A percentile compares a stretch with the other conserved stretches of the same genome.
phyloP scores from a whole-genome alignment of 176 grass and related monocot genomes.

The Bromus sterilis region DNA sequence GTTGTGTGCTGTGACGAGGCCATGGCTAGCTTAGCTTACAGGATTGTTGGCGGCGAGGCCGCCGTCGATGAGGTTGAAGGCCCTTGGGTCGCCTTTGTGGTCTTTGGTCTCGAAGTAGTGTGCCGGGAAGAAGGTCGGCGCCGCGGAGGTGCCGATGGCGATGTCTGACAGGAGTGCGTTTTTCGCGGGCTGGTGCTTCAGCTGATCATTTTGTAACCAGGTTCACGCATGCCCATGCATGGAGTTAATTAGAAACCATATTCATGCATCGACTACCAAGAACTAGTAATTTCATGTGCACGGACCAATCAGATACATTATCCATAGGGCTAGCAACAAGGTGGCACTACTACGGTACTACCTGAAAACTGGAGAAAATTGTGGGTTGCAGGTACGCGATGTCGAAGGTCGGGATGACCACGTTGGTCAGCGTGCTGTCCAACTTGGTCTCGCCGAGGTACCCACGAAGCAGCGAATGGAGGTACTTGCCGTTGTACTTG shows the following conservation, averaged over 20 bases:
- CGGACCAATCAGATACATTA: not conserved
- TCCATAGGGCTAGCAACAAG: too few relatives aligned
- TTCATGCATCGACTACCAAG: too few relatives aligned
- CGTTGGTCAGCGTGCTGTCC: conserved; percentile 33
- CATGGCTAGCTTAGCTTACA: conserved; percentile 18
- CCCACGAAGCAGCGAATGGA: conserved; percentile 31
- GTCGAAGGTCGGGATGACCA: conserved; percentile 68
- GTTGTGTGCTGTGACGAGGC: not conserved
- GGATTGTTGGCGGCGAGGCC: conserved; percentile 79
- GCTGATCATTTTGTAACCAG: conserved; percentile 4
- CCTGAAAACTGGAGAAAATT: conserved; percentile 74
- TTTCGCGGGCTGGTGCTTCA: conserved; percentile 28
- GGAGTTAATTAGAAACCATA: conserved; percentile 4
- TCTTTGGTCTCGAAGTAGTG: conserved; percentile 55
- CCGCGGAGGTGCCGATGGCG: conserved; percentile 60
- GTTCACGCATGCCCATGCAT: not conserved
- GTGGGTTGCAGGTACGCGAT: conserved; percentile 44
- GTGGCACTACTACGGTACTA: too few relatives aligned
- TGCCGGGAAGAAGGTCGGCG: conserved; percentile 63
- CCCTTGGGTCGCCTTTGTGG: not conserved
- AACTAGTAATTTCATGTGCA: not conserved
- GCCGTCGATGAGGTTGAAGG: conserved; percentile 65
- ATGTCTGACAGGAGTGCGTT: conserved; percentile 62
- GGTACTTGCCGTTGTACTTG: conserved; percentile 59
- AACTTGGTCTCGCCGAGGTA: conserved; percentile 39